Evolutionary conservation across 1,284 basidiomycete genomes (phyloP).

Genomic region (Omphalotus olearius): DNA sequence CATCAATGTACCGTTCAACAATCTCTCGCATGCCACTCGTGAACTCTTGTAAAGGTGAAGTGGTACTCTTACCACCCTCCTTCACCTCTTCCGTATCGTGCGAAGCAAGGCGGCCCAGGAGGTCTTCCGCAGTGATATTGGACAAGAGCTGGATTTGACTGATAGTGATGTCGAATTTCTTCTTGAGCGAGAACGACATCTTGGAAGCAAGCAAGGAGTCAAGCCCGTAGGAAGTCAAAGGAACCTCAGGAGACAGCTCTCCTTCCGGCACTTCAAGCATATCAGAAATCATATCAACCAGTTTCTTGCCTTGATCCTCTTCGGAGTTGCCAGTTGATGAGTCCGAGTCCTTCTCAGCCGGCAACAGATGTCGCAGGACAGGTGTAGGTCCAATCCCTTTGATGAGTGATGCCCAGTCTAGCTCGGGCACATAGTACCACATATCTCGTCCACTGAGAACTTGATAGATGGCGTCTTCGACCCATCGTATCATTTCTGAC

Average conservation of each 20-base stretch:
- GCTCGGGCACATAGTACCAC: slow-evolving; percentile 19
- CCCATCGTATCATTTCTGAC: slow-evolving; percentile 28
- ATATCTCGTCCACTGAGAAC: slow-evolving; percentile 16
- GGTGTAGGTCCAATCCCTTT: background rate
- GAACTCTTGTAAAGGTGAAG: no score
- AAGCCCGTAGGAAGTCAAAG: slow-evolving; percentile 6
- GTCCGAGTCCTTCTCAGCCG: background rate
- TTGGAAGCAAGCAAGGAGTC: slow-evolving; percentile 6
- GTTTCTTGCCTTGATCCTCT: background rate
- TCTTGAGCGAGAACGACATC: background rate
- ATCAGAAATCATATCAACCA: background rate
- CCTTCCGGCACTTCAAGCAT: background rate
- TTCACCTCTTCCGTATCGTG: no score
- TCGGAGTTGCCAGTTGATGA: no score
- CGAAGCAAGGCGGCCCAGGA: no score
- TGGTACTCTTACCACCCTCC: no score
- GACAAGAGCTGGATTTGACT: slow-evolving; percentile 6
- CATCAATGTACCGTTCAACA: no score
- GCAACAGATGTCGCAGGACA: background rate
- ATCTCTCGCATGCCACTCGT: no score
- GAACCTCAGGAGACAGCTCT: slow-evolving; percentile 1
- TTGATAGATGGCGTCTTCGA: slow-evolving; percentile 21
- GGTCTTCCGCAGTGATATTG: background rate
- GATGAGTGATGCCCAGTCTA: slow-evolving; percentile 14
- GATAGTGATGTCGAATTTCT: background rate